Evolutionary conservation across 1,284 basidiomycete species (phyloP).

Genomic region (Moesziomyces sp.): DNA sequence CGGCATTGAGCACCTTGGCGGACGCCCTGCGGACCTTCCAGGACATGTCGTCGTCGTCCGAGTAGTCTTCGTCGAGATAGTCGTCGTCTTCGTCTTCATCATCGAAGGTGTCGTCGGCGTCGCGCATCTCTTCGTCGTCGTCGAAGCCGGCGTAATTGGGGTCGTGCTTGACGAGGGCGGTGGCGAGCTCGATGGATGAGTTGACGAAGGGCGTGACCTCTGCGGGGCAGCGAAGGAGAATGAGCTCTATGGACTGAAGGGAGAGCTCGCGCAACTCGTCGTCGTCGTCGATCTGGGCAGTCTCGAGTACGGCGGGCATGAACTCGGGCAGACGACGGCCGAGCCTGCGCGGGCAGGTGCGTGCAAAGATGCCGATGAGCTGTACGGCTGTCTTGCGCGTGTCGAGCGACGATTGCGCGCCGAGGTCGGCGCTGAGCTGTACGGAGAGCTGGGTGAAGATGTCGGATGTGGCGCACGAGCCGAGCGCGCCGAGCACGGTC

Average conservation of each 20-base stretch:
- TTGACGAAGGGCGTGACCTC: conserved; percentile 81
- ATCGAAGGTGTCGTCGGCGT: conserved; percentile 41
- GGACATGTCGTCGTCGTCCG: conserved; percentile 98
- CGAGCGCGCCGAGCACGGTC: conserved; percentile 77
- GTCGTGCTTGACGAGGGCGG: conserved; percentile 88
- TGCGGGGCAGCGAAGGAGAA: conserved; percentile 80
- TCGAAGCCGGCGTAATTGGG: conserved; percentile 92
- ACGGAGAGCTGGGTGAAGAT: conserved; percentile 56
- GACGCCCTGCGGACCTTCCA: conserved; percentile 96
- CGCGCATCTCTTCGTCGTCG: conserved; percentile 76
- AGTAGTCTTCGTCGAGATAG: conserved; percentile 74
- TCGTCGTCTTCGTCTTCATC: conserved; percentile 73
- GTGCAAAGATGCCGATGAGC: conserved; percentile 76
- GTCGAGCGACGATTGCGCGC: conserved; percentile 66
- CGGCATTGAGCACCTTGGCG: conserved; percentile 85
- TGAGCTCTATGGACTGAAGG: conserved; percentile 77
- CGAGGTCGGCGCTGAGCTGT: conserved; percentile 42
- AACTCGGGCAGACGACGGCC: conserved; percentile 53
- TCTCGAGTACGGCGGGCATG: conserved; percentile 76
- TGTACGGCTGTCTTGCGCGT: conserved; percentile 80
- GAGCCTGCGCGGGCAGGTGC: conserved; percentile 56
- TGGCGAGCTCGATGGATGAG: conserved; percentile 77
- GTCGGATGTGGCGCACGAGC: conserved; percentile 58
- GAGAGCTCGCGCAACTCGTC: conserved; percentile 70
- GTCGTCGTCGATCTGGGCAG: conserved; percentile 81